Conservation (phyloP, 306 rosid species). For the Adenanthera pavonina region DNA sequence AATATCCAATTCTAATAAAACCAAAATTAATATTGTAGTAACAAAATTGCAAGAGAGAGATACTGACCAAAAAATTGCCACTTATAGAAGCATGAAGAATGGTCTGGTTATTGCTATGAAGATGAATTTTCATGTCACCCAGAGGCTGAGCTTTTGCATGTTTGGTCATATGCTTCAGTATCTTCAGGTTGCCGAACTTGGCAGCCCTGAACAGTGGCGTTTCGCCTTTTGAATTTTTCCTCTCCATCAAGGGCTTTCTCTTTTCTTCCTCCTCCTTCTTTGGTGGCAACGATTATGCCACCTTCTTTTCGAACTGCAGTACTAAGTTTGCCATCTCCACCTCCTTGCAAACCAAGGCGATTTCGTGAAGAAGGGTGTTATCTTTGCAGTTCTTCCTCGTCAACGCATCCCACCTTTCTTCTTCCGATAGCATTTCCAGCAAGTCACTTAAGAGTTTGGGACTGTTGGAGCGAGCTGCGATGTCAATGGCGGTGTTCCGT, state of each 20-base stretch:
- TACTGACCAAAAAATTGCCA: background rate
- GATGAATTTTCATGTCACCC: background rate
- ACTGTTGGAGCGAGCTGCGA: background rate
- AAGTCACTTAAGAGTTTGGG: background rate
- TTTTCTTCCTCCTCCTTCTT: background rate
- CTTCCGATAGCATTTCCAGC: background rate
- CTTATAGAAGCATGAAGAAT: background rate
- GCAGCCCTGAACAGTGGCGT: conserved; percentile 35
- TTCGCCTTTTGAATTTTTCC: background rate
- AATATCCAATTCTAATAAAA: too few relatives aligned
- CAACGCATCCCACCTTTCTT: background rate
- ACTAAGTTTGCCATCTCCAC: background rate
- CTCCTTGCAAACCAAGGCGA: background rate
- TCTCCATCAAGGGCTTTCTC: background rate
- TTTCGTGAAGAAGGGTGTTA: background rate
- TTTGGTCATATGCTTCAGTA: background rate
- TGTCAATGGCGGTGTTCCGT: background rate
- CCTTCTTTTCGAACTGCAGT: background rate
- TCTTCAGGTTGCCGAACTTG: conserved; percentile 9
- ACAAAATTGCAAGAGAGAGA: background rate
- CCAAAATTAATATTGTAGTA: too few relatives aligned
- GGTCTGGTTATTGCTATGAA: background rate
- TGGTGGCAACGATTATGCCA: background rate
- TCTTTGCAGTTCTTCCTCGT: background rate
- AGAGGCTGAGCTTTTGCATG: background rate